These are phyloP conservation scores for Elsinoe ampelina DNA, from an alignment of 2,329 filamentous ascomycete species.

Conservation along the genomic window DNA sequence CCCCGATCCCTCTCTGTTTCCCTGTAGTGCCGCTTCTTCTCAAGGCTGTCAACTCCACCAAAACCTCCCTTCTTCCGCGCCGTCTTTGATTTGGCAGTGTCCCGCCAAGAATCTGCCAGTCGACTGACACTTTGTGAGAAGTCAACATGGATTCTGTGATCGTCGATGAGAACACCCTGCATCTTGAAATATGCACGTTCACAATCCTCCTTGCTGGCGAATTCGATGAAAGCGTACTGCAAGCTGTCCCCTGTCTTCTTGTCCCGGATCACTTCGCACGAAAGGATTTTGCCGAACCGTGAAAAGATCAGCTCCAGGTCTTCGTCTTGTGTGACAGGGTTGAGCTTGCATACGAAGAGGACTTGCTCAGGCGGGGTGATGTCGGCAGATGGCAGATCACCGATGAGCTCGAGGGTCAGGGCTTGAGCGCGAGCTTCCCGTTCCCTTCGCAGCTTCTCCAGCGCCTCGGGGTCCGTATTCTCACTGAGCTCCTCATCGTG, in stretches of 20 bases:
- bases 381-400: conserved; percentile 92
- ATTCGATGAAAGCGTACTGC: conserved; percentile 97
- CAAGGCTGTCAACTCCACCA: conserved; percentile 77
- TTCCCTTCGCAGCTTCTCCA: conserved; percentile 73
- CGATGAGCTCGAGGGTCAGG: conserved; percentile 93
- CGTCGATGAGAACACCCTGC: conserved; percentile 94
- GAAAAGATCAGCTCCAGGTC: conserved; percentile 94
- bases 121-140: conserved; percentile 91
- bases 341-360: conserved; percentile 96
- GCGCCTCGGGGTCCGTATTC: conserved; percentile 68
- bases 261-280: conserved; percentile 92
- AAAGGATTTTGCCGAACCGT: conserved; percentile 88
- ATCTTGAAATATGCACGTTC: conserved; percentile 98
- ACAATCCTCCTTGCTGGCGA: conserved; percentile 82
- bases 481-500: conserved; percentile 77
- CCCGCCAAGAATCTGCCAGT: conserved; percentile 81
- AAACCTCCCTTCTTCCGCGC: conserved; percentile 63
- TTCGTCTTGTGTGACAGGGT: conserved; percentile 89
- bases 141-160: conserved; percentile 95
- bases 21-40: conserved; percentile 86
- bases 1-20: conserved; percentile 34
- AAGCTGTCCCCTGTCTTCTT: conserved; percentile 88
- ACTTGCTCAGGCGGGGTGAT: conserved; percentile 96
- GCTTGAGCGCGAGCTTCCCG: conserved; percentile 89
- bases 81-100: conserved; percentile 73